Percentiles rank a stretch among this genome's conserved stretches.
phyloP scores from a whole-genome alignment of 2,329 filamentous ascomycete genomes.

The Rachicladosporium sp. region DNA sequence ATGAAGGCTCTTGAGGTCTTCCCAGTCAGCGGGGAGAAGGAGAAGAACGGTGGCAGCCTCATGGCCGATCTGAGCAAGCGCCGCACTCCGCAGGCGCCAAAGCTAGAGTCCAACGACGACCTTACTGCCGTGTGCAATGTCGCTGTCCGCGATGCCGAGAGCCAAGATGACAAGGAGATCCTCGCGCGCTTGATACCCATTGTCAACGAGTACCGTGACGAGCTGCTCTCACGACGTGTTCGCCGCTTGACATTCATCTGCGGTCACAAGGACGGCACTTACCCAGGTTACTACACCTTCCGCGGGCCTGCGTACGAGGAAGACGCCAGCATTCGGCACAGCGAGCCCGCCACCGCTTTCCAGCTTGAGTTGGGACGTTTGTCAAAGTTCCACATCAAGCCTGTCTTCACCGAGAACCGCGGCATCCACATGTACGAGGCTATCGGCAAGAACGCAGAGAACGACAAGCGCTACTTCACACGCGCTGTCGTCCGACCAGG shows the following conservation, averaged over 20 bases:
- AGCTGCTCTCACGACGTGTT: conserved; percentile 67
- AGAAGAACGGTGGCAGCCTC: conserved; percentile 37
- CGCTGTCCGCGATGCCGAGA: conserved; percentile 79
- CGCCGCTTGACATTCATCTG: conserved; percentile 94
- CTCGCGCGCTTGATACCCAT: conserved; percentile 62
- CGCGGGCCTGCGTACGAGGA: conserved; percentile 80
- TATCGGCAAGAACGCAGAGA: conserved; percentile 84
- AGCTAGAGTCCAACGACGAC: conserved; percentile 55
- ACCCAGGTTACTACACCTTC: conserved; percentile 98
- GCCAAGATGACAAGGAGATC: conserved; percentile 67
- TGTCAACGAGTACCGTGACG: conserved; percentile 69
- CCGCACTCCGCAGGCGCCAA: conserved; percentile 40
- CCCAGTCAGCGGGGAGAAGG: conserved; percentile 32
- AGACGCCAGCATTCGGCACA: conserved; percentile 93
- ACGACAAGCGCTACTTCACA: conserved; percentile 97
- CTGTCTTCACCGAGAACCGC: conserved; percentile 96
- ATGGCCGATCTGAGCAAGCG: conserved; percentile 63
- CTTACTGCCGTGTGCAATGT: conserved; percentile 87
- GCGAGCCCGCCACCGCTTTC: conserved; percentile 91
- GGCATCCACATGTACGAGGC: conserved; percentile 99
- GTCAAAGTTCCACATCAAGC: conserved; percentile 94
- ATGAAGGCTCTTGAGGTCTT: conserved; percentile 75
- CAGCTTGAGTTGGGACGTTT: conserved; percentile 91
- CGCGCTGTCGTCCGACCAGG: conserved; percentile 90
- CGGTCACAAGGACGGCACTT: conserved; percentile 83